Evolutionary conservation across 192 early-diverging fungal species (phyloP), one percentile per base, ranked within the genome.

Genomic region (Gorgonomyces haynaldii): DNA sequence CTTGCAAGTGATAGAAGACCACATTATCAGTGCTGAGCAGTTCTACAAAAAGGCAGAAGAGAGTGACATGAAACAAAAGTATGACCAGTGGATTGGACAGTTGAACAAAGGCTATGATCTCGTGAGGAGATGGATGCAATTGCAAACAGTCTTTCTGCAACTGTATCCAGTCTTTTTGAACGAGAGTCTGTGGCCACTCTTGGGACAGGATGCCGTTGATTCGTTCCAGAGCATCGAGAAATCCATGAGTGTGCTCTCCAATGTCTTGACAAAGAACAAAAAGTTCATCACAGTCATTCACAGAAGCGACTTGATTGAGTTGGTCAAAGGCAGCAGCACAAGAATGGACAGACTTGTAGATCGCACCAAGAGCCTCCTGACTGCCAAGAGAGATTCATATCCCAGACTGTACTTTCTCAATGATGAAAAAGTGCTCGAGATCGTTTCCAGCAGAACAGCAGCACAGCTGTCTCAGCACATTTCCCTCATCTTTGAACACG

Each of bases 381-480:
- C 56, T 10, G 34, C 37, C 4, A 54, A 62, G 21, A 48, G 66
- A 16, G 28, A 35, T 2, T 25, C 3, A 5, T 68, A 60, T 40
- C 58, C 62, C 10, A 34, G 57, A 29, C 54, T 68, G 0, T 68
- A 65, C 27, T 68, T 68, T 32, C 35, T 62, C 4, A 38, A 42
- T 7, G 44, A 64, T 28, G 57, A 60, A 13, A 39, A 53, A 17
- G 38, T 66, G 22, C 25, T 66, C 9, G 54, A 57, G 10, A 49
- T 53, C 15, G 9, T 64, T 32, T 20, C 61, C 24, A 2, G 31
- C 23, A 37, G 22, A 12, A 35, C 32, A 12, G n/a, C 27, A 15
- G 46, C 13, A 19, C 32, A 35, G 16, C 19, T 48, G 4, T 34
- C 32, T 9, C 32, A n/a, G 8, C n/a, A 34, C 6, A 27, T 35